These are phyloP conservation scores for Trametes coccinea DNA, from an alignment of 768 basidiomycete genomes.

Conservation along the genomic window DNA sequence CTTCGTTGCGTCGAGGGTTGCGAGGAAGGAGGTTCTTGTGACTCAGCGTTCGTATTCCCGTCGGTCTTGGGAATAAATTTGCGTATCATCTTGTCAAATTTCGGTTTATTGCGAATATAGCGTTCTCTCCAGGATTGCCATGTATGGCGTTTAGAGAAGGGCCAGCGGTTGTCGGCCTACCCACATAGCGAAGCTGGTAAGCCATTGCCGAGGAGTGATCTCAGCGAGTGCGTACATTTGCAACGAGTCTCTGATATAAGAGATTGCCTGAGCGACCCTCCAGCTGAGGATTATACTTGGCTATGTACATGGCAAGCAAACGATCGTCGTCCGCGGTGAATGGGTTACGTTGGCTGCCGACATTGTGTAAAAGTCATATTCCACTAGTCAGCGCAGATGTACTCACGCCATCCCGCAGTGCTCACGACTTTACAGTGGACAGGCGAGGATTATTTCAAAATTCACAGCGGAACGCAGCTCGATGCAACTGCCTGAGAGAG, in stretches of 20 bases:
- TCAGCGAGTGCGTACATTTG: slow-evolving; percentile 22
- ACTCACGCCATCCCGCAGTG: neutral
- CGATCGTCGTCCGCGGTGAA: slow-evolving; percentile 23
- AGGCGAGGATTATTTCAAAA: too few species aligned
- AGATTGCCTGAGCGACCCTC: slow-evolving; percentile 22
- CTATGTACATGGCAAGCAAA: slow-evolving; percentile 26
- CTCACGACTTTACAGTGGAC: too few species aligned
- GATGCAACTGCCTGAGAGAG: too few species aligned
- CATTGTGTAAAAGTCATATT: neutral
- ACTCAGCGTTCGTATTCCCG: neutral
- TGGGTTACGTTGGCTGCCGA: neutral
- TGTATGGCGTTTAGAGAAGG: slow-evolving; percentile 25
- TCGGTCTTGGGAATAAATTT: slow-evolving; percentile 10
- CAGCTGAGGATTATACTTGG: slow-evolving; percentile 22
- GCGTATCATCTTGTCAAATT: slow-evolving; percentile 21
- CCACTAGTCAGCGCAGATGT: neutral
- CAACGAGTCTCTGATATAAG: slow-evolving; percentile 25
- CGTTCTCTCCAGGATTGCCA: slow-evolving; percentile 33
- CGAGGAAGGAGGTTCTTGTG: neutral
- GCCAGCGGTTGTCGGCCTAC: slow-evolving; percentile 17
- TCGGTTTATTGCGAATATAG: slow-evolving; percentile 24
- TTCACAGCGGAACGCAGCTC: too few species aligned
- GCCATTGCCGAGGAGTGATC: neutral
- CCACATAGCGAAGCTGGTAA: too few species aligned
- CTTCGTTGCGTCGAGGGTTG: neutral